These are phyloP conservation scores for Aspergillus floridensis DNA, from an alignment of 2,329 filamentous ascomycete species.

Conservation along the genomic window DNA sequence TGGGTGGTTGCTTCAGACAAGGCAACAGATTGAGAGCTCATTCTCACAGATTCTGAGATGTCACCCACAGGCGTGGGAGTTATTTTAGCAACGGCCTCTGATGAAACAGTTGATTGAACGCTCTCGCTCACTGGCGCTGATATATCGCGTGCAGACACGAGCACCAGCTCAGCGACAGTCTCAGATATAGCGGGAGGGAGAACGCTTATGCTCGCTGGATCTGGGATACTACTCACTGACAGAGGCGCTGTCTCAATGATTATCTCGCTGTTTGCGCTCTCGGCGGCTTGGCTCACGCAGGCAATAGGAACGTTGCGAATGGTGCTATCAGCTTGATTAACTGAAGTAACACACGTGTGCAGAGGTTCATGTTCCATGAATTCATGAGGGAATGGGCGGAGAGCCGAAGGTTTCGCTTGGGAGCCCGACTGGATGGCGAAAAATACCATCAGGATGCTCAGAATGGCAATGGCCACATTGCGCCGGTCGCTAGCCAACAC, in stretches of 20 bases:
- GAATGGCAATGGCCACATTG: slow-evolving; percentile 51
- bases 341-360: slow-evolving; percentile 3
- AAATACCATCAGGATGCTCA: slow-evolving; percentile 46
- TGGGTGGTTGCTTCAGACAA: neutral
- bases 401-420: slow-evolving; percentile 1
- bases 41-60: neutral
- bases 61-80: neutral
- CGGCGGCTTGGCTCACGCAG: neutral
- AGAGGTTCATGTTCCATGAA: slow-evolving; percentile 6
- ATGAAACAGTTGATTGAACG: neutral
- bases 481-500: slow-evolving; percentile 53
- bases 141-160: neutral
- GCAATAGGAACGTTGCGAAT: neutral
- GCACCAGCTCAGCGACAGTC: neutral
- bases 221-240: neutral
- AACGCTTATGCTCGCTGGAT: neutral
- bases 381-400: slow-evolving; percentile 19
- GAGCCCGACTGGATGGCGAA: slow-evolving; percentile 29
- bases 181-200: neutral
- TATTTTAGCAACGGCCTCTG: neutral
- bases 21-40: neutral
- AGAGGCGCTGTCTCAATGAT: neutral
- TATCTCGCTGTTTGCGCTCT: neutral
- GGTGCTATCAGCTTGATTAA: slow-evolving; percentile 5
- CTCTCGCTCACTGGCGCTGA: neutral